Base-by-base conservation (phyloP, 192 early-diverging fungal genomes). In the Chytriomyces sp. region DNA sequence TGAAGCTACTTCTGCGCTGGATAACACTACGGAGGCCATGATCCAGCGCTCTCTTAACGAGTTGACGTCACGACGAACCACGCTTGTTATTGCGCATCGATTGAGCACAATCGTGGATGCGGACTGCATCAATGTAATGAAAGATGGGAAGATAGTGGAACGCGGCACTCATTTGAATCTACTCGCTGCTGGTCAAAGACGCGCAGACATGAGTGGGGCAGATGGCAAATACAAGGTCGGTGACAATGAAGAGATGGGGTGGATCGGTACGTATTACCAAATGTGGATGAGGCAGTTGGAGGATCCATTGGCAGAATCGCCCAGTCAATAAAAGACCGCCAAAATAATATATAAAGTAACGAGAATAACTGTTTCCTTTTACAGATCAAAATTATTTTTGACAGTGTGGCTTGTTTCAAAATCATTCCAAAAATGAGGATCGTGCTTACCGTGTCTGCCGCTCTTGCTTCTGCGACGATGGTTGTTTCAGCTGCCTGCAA, bases 251-350 rank as follows among this genome's bases (percentile, higher is more conserved):
- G 61, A 44, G 11, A 63, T 71, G 61, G 69, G 68, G 5, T 75
- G 73, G 71, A 76, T 80, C 26, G 93, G 92, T 6, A 87, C 93
- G 4, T 97, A 98, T 77, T 93, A 89, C 72, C 88, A 91, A 68
- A 94, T 97, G 93, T 97, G 95, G 96, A 91, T 92, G 76, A 91
- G 94, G 77, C 95, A 98, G 89, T 84, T 93, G 48, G 81, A 84
- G 5, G 80, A 84, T n/a, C 79, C 82, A 68, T 23, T 63, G 62
- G 47, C 16, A 8, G 67, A 57, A 57, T 57, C 13, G 20, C 11
- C 11, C 53, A 57, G 53, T 11, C 20, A 20, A 57, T 57, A 20
- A 20, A 57, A 20, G 20, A 20, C 13, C 53, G 53, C 53, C 53
- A 20, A 57, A 57, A 20, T 20, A 57, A 57, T 11, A 2, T 57